These are phyloP conservation scores for Hypoxylon sp. DNA, from an alignment of 2,329 filamentous ascomycete genomes.

Conservation along the genomic window DNA sequence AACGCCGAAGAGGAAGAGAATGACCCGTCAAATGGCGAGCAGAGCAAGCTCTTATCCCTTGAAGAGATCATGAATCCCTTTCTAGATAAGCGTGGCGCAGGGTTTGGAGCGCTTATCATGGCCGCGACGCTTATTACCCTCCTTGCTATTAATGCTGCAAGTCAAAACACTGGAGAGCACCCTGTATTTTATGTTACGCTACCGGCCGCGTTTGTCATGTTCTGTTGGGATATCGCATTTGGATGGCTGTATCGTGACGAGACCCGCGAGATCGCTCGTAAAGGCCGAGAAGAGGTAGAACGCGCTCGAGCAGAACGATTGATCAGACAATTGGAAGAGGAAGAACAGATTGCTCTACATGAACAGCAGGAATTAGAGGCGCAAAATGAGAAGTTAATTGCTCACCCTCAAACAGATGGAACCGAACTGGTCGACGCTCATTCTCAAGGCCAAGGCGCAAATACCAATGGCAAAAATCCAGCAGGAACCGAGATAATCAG, in stretches of 20 bases:
- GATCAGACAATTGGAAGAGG: slow-evolving; percentile 46
- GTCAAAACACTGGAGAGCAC: slow-evolving; percentile 56
- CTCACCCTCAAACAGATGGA: background rate
- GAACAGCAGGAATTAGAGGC: slow-evolving; percentile 20
- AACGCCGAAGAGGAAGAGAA: slow-evolving; percentile 61
- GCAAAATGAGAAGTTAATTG: background rate
- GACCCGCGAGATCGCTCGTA: slow-evolving; percentile 68
- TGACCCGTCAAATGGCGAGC: slow-evolving; percentile 54
- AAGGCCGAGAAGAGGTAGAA: slow-evolving; percentile 61
- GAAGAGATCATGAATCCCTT: slow-evolving; percentile 82
- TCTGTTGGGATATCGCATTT: slow-evolving; percentile 70
- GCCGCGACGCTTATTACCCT: slow-evolving; percentile 71
- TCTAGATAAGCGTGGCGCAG: slow-evolving; percentile 71
- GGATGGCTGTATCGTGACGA: slow-evolving; percentile 71
- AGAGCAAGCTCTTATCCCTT: slow-evolving; percentile 65
- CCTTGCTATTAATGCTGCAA: slow-evolving; percentile 70
- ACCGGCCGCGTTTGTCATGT: slow-evolving; percentile 73
- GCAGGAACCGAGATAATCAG: background rate
- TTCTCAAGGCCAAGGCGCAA: background rate
- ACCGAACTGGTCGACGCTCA: background rate
- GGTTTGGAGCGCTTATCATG: slow-evolving; percentile 72
- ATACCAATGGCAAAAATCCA: background rate
- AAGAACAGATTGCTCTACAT: slow-evolving; percentile 7
- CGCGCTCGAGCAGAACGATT: slow-evolving; percentile 51
- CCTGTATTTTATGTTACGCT: slow-evolving; percentile 75